These are phyloP conservation scores for Pichia sp. DNA, from an alignment of 1,139 yeast genomes.

Conservation along the genomic window DNA sequence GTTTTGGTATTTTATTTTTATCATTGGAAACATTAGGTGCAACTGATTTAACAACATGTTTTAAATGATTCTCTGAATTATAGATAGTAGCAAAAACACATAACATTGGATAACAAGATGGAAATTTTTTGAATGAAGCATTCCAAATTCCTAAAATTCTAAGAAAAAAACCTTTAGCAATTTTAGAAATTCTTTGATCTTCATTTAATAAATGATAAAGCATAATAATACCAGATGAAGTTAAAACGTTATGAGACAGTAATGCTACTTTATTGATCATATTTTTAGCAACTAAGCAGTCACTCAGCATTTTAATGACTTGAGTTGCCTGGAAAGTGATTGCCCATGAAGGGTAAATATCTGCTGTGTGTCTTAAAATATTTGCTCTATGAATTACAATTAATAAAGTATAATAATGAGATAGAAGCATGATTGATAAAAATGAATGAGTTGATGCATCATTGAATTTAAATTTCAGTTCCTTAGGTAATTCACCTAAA, in stretches of 20 bases:
- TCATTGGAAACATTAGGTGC: slow-evolving; percentile 6
- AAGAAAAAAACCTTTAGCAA: slow-evolving; percentile 24
- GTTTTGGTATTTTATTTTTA: neutral
- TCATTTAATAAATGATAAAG: slow-evolving; percentile 46
- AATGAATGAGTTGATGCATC: slow-evolving; percentile 47
- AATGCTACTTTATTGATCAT: slow-evolving; percentile 47
- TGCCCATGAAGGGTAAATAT: slow-evolving; percentile 73
- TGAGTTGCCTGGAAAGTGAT: slow-evolving; percentile 82
- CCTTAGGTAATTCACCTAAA: slow-evolving; percentile 64
- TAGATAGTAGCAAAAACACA: slow-evolving; percentile 23
- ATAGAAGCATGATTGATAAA: slow-evolving; percentile 56
- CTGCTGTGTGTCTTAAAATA: slow-evolving; percentile 46
- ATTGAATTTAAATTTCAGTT: slow-evolving; percentile 55
- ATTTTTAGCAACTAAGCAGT: slow-evolving; percentile 48
- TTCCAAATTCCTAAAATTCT: slow-evolving; percentile 21
- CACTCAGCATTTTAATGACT: slow-evolving; percentile 64
- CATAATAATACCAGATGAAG: slow-evolving; percentile 67
- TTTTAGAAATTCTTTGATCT: slow-evolving; percentile 23
- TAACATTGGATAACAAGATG: slow-evolving; percentile 20
- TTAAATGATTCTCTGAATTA: slow-evolving; percentile 30
- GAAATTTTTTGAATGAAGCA: slow-evolving; percentile 30
- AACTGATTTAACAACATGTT: slow-evolving; percentile 18
- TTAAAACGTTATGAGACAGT: slow-evolving; percentile 49
- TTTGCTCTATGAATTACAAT: slow-evolving; percentile 70
- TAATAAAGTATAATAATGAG: slow-evolving; percentile 68